Conservation (phyloP, 768 basidiomycete genomes). For the Leccinum obscurum region DNA sequence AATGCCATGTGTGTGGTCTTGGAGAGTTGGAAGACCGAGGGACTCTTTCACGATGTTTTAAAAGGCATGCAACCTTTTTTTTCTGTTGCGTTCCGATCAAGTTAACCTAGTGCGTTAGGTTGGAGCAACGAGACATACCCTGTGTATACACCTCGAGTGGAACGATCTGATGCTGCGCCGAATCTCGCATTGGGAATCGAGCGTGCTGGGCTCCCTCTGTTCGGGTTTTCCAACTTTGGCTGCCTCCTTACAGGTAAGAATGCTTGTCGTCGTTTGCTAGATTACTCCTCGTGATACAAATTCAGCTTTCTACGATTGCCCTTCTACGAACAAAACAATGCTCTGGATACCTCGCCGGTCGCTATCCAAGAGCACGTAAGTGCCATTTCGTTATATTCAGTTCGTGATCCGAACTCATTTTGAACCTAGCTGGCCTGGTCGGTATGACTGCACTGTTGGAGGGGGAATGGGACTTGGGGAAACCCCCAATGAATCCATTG, state of each 20-base stretch:
- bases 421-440: constrained; percentile 30
- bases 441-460: constrained; percentile 44
- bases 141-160: constrained; percentile 22
- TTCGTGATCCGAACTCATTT: background rate
- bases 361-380: constrained; percentile 41
- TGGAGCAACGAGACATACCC: constrained; percentile 29
- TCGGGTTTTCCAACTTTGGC: constrained; percentile 46
- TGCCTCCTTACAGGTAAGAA: constrained; percentile 40
- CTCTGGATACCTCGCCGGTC: constrained; percentile 46
- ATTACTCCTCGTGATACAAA: background rate
- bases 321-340: constrained; percentile 26
- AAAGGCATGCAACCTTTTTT: constrained; percentile 13
- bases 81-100: background rate
- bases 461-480: constrained; percentile 45
- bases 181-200: constrained; percentile 41
- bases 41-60: constrained; percentile 22
- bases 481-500: constrained; percentile 35
- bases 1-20: constrained; percentile 10
- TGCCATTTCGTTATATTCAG: background rate
- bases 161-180: constrained; percentile 1
- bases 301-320: constrained; percentile 38
- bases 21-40: constrained; percentile 18
- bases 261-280: background rate
- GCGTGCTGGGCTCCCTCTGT: constrained; percentile 45
- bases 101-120: constrained; percentile 10